Base-by-base conservation (phyloP, 495 filamentous ascomycete genomes). In the Lophium mytilinum region DNA sequence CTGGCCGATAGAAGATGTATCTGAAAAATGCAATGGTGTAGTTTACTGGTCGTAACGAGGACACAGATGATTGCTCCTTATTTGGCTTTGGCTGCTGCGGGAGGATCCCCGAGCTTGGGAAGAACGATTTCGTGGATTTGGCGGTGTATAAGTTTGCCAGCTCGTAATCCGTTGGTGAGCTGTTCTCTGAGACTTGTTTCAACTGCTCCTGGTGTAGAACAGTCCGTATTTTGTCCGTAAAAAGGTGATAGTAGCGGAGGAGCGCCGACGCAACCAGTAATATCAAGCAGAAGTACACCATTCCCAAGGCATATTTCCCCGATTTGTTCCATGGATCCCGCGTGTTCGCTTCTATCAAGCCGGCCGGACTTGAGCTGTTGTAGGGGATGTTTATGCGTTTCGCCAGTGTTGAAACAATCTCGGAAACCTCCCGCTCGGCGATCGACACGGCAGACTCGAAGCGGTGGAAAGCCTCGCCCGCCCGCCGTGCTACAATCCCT, bases 251-350 rank as follows among this genome's bases (percentile, higher is more conserved):
- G 68, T 84, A 80, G 58, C 88, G 80, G 65, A 90, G 72, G 11
- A 82, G 65, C 3, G 80, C 69, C 9, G 88, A 78, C 53, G 83
- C 55, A 40, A 80, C 75, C 55, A 90, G 72, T 43, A 95, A 64
- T 51, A 87, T 80, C 24, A 94, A 66, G 43, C 84, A 81, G 62
- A 95, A 93, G 68, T 91, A 95, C 3, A 89, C 86, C 83, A 88
- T 93, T 36, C 86, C 89, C 53, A 89, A 70, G n/a, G 77, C 88
- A 71, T 95, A 95, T 74, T 94, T 92, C 11, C 85, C 87, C n/a
- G 88, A 82, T 67, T 87, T 67, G 10, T 67, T 75, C 85, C 86
- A 95, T 46, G 89, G 85, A 72, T 95, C 90, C 68, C 84, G 73
- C 14, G 83, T 85, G 66, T 80, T 81, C 30, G 90, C 88, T 66